Base-by-base conservation (phyloP, 2,329 filamentous ascomycete species). In the Cladosporium sphaerospermum region DNA sequence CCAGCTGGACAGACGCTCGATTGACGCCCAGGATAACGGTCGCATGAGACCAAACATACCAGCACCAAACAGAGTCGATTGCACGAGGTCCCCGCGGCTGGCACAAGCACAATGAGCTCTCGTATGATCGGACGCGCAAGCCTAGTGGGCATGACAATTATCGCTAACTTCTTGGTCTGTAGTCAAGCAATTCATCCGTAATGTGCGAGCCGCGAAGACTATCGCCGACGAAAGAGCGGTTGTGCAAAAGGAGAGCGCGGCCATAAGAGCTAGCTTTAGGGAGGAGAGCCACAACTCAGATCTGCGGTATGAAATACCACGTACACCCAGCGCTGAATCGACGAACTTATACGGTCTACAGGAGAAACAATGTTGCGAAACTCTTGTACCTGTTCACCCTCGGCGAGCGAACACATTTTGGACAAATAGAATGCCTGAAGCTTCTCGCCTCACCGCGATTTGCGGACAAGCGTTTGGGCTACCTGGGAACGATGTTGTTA, bases 141-240 rank as follows among this genome's bases (percentile, higher is more conserved):
- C 48, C 34, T 10, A 9, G 37, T 19, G 18, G 36, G 32, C 14
- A 33, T 16, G 16, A 40, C 31, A 18, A 16, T 37, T 28, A 19
- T 32, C 11, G 48, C 50, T 53, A 42, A 53, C 50, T 7, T 33
- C 31, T 6, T 23, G 36, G 19, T 37, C 14, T 45, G 39, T 68
- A 97, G 93, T 99, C 71, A 99, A 99, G 78, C 93, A 97, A 76
- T 99, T 99, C 76, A 99, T 99, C 74, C 91, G 93, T 70, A 97
- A 96, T 75, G 93, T 99, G 69, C 89, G 93, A 71, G 92, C 93
- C 57, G 90, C 93, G 56, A 99, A 99, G 78, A 99, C 93, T 34
- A 96, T 99, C 69, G 95, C 95, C 70, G 93, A 99, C 74, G 93
- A 99, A 77, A 85, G 93, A 69, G 92, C 93, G 49, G 93, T 99